Percentiles rank a stretch among this genome's conserved stretches.
Evolutionary conservation across 2,329 filamentous ascomycete genomes (phyloP).

Genomic region (Xylariaceae sp.): DNA sequence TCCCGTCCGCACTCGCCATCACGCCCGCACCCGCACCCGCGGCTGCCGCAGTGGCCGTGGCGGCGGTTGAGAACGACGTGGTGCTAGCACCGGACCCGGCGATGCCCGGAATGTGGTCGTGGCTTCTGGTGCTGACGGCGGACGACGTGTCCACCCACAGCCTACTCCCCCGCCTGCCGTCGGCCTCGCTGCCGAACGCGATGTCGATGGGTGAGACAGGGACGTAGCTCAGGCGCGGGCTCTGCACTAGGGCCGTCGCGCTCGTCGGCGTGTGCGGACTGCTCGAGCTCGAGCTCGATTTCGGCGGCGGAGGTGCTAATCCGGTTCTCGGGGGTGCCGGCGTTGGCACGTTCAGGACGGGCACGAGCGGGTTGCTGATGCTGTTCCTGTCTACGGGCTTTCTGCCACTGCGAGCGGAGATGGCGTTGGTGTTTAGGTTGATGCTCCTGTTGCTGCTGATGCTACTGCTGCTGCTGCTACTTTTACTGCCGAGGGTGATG

Average conservation of each 20-base stretch:
- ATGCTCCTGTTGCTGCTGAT: not conserved
- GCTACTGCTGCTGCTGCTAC: not conserved
- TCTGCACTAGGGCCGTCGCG: constrained; percentile 18
- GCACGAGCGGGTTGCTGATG: not conserved
- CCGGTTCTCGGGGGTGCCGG: constrained; percentile 14
- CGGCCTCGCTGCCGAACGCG: constrained; percentile 22
- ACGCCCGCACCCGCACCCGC: too few species aligned
- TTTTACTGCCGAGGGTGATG: not conserved
- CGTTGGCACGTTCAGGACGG: constrained; percentile 11
- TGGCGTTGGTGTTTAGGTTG: not conserved
- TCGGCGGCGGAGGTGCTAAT: constrained; percentile 13
- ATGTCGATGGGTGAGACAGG: constrained; percentile 33
- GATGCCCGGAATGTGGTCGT: not conserved
- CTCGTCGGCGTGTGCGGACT: constrained; percentile 9
- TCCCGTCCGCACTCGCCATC: not conserved
- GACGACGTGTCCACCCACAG: not conserved
- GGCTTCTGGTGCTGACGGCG: not conserved
- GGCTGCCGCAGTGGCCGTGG: too few species aligned
- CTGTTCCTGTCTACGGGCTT: not conserved
- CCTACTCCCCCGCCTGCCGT: constrained; percentile 7
- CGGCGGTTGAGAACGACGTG: too few species aligned
- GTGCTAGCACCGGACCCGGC: not conserved
- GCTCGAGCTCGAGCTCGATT: not conserved
- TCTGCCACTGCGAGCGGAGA: not conserved
- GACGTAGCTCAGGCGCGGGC: constrained; percentile 28